Evolutionary conservation across 805 yeast genomes (phyloP).

Genomic region (Spathaspora boniae): DNA sequence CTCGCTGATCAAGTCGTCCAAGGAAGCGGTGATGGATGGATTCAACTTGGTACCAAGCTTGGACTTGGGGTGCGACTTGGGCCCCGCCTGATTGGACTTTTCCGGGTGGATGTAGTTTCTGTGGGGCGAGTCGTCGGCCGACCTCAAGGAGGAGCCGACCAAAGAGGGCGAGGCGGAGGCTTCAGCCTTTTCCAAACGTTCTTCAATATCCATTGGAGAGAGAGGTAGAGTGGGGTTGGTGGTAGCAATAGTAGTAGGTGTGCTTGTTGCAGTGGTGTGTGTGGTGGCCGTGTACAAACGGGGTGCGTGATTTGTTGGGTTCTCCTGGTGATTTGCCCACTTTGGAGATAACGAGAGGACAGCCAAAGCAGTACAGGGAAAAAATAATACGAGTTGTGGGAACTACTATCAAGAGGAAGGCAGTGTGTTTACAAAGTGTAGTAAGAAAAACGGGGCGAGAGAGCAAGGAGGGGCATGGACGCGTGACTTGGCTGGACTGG

Average conservation of each 20-base stretch:
- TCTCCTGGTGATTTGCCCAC: too few relatives aligned
- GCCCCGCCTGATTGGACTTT: conserved; percentile 13
- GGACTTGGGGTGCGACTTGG: not conserved
- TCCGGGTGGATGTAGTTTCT: conserved; percentile 45
- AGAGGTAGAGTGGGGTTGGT: not conserved
- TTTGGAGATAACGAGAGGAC: too few relatives aligned
- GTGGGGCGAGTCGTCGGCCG: conserved; percentile 45
- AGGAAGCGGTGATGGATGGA: conserved; percentile 43
- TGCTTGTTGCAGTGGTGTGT: conserved; percentile 1
- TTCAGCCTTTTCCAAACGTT: conserved; percentile 52
- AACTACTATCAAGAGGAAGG: too few relatives aligned
- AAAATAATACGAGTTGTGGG: too few relatives aligned
- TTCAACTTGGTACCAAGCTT: too few relatives aligned
- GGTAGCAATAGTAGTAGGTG: conserved; percentile 1
- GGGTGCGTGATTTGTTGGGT: too few relatives aligned
- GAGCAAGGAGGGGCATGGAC: too few relatives aligned
- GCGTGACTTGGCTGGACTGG: too few relatives aligned
- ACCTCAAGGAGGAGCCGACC: conserved; percentile 50
- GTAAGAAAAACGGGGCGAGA: too few relatives aligned
- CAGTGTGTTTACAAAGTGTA: too few relatives aligned
- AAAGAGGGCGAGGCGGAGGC: conserved; percentile 47
- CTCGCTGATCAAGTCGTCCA: conserved; percentile 48
- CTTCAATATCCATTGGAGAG: conserved; percentile 46
- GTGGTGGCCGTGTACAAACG: too few relatives aligned
- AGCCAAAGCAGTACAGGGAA: too few relatives aligned